phyloP scores from a whole-genome alignment of 148 eudicot species.

The Nepenthes mirabilis region DNA sequence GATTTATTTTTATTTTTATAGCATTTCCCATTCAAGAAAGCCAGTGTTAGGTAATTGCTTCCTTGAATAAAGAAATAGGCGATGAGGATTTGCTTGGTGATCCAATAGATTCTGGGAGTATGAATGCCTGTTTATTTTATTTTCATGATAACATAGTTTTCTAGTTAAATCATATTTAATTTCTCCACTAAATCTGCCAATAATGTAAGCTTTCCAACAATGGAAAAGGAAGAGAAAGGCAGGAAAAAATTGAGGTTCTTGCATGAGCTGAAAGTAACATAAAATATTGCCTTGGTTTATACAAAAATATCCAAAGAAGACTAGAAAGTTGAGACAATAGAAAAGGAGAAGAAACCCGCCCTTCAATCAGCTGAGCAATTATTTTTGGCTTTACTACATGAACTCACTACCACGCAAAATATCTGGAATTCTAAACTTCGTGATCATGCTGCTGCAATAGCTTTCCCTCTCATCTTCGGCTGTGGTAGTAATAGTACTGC shows the following conservation, averaged over 20 bases:
- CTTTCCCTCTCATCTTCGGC: slow-evolving; percentile 66
- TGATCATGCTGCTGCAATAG: slow-evolving; percentile 52
- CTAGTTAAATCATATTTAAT: background rate
- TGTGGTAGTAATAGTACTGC: slow-evolving; percentile 3
- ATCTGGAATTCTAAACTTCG: slow-evolving; percentile 27
- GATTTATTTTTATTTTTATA: background rate
- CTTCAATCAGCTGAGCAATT: background rate
- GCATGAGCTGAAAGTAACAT: slow-evolving; percentile 18
- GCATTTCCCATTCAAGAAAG: no score
- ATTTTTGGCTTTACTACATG: slow-evolving; percentile 17
- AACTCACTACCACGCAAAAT: slow-evolving; percentile 18
- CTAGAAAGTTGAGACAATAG: background rate
- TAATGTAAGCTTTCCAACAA: no score
- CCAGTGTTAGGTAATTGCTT: no score
- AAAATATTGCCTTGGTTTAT: slow-evolving; percentile 11
- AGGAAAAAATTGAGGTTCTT: no score
- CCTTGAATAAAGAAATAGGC: no score
- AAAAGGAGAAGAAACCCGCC: background rate
- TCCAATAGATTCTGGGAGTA: no score
- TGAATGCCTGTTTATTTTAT: background rate
- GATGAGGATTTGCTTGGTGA: no score
- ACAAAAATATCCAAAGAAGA: slow-evolving; percentile 8
- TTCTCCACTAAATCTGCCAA: no score
- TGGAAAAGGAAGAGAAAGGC: no score
- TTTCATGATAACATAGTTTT: background rate